These are phyloP conservation scores for Cudoniella acicularis DNA, from an alignment of 495 filamentous ascomycete species.

Conservation along the genomic window DNA sequence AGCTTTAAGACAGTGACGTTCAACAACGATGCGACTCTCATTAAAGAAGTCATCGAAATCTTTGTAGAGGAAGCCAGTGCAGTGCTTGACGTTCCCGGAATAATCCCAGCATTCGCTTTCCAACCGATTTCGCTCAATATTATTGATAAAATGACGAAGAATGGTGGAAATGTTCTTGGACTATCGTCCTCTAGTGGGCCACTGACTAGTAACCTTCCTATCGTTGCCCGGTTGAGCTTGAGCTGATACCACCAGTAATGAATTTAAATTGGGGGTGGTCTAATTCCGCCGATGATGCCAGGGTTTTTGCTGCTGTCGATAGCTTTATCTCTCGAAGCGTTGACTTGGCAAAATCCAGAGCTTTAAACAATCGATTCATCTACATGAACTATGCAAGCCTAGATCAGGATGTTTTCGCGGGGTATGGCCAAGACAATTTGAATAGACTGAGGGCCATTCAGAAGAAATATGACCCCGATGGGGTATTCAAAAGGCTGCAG, in stretches of 20 bases:
- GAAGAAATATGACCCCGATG: slow-evolving; percentile 38
- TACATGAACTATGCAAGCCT: slow-evolving; percentile 40
- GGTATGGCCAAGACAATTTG: slow-evolving; percentile 39
- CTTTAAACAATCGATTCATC: slow-evolving; percentile 13
- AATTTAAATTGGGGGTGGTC: slow-evolving; percentile 1
- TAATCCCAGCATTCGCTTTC: slow-evolving; percentile 37
- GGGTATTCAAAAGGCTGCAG: slow-evolving; percentile 17
- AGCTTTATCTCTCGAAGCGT: slow-evolving; percentile 7
- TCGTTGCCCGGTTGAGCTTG: background rate
- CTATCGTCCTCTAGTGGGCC: slow-evolving; percentile 37
- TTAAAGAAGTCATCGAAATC: slow-evolving; percentile 32
- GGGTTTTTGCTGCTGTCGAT: background rate
- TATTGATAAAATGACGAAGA: slow-evolving; percentile 37
- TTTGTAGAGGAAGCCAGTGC: slow-evolving; percentile 33
- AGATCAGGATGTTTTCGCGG: slow-evolving; percentile 37
- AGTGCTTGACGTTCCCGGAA: slow-evolving; percentile 31
- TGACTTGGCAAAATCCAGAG: slow-evolving; percentile 2
- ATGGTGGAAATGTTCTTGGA: slow-evolving; percentile 49
- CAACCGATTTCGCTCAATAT: slow-evolving; percentile 41
- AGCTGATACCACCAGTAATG: slow-evolving; percentile 1
- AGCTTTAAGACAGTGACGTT: slow-evolving; percentile 30
- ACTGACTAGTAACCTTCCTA: slow-evolving; percentile 23
- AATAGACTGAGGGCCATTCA: slow-evolving; percentile 31
- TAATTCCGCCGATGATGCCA: slow-evolving; percentile 6
- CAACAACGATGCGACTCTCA: slow-evolving; percentile 33